A percentile compares a stretch with the other conserved stretches of the same genome.
These are phyloP conservation scores for Clausena lansium DNA, from an alignment of 345 rosid genomes.

Conservation along the genomic window DNA sequence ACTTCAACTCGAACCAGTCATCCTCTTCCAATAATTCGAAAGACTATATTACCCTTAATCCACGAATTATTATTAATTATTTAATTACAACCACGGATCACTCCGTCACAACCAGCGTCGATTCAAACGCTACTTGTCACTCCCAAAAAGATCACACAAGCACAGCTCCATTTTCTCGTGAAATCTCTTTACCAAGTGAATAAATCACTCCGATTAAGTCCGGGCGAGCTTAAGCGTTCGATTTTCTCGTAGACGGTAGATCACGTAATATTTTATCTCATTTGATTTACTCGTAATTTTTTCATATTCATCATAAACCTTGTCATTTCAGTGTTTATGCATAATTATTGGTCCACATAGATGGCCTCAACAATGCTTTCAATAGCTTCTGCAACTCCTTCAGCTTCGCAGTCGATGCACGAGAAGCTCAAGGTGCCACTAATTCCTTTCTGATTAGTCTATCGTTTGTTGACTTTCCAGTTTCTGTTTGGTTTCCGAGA, in stretches of 20 bases:
- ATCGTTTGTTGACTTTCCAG: not conserved
- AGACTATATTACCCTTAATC: not conserved
- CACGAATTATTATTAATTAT: too few species aligned
- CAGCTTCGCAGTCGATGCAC: conserved; percentile 46
- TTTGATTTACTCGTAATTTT: not conserved
- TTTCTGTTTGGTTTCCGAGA: conserved; percentile 15
- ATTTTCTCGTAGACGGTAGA: too few species aligned
- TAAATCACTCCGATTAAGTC: not conserved
- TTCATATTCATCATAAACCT: not conserved
- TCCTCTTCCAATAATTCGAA: not conserved
- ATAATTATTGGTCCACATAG: conserved; percentile 28
- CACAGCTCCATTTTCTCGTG: not conserved
- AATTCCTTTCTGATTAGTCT: not conserved
- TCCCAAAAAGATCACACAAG: not conserved
- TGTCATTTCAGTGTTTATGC: not conserved
- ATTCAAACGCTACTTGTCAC: not conserved
- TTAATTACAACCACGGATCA: not conserved
- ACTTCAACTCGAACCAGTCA: not conserved
- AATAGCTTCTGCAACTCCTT: conserved; percentile 47
- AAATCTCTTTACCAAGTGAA: not conserved
- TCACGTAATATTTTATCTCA: not conserved
- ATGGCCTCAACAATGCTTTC: conserved; percentile 74
- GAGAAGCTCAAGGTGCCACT: conserved; percentile 54
- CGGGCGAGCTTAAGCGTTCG: not conserved
- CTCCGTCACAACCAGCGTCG: not conserved